A percentile compares a stretch with the other conserved stretches of the same genome.
These are phyloP conservation scores for Singerocomus rubriflavus DNA, from an alignment of 1,284 basidiomycete species.

Conservation along the genomic window DNA sequence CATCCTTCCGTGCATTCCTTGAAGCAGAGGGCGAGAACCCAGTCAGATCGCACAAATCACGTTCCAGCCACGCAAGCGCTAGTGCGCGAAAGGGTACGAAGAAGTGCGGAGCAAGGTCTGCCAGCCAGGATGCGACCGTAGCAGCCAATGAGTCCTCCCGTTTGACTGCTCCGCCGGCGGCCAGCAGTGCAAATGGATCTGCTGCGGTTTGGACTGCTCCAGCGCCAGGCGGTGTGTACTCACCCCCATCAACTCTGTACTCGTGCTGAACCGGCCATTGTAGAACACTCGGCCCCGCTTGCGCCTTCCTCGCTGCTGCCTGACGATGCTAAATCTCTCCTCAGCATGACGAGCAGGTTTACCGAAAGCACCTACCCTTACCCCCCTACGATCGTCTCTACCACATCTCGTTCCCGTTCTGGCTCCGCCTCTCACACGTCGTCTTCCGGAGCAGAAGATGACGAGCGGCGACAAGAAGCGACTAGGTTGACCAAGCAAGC, in stretches of 20 bases:
- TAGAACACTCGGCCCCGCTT: constrained; percentile 18
- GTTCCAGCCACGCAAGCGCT: constrained; percentile 12
- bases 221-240: constrained; percentile 23
- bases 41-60: constrained; percentile 21
- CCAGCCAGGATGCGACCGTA: neutral
- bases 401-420: constrained; percentile 21
- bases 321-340: constrained; percentile 30
- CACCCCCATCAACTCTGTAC: constrained; percentile 1
- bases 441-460: constrained; percentile 25
- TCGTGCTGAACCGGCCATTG: constrained; percentile 13
- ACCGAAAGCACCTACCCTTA: constrained; percentile 32
- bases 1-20: constrained; percentile 89
- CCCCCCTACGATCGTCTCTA: constrained; percentile 24
- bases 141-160: neutral
- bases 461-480: constrained; percentile 23
- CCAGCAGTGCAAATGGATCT: constrained; percentile 6
- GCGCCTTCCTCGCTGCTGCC: constrained; percentile 19
- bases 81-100: constrained; percentile 11
- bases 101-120: constrained; percentile 4
- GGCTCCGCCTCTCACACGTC: constrained; percentile 19
- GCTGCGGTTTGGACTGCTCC: neutral
- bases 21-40: constrained; percentile 50
- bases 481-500: constrained; percentile 20
- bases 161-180: constrained; percentile 6
- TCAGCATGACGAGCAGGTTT: constrained; percentile 31